phyloP scores from a whole-genome alignment of 805 yeast species.

The Starmerella ratchasimensis region DNA sequence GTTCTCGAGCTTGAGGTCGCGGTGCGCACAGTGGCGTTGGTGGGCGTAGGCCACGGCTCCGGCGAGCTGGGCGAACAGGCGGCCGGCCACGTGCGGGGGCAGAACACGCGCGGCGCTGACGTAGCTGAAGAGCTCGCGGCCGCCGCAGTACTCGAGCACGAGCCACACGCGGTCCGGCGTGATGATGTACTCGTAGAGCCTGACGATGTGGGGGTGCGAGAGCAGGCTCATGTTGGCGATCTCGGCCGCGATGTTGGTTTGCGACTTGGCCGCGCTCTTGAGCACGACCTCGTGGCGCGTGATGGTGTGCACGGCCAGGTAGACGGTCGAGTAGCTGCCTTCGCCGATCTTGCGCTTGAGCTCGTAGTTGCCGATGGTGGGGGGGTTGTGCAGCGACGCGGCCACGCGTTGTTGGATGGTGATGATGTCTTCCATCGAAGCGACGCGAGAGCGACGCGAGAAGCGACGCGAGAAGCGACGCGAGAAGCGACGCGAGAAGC shows the following conservation, averaged over 20 bases:
- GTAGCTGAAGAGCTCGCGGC: conserved; percentile 29
- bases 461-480: too few species aligned
- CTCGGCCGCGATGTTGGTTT: conserved; percentile 80
- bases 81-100: conserved; percentile 10
- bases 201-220: conserved; percentile 69
- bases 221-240: conserved; percentile 78
- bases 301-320: conserved; percentile 63
- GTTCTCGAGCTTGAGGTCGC: conserved; percentile 71
- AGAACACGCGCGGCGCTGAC: conserved; percentile 24
- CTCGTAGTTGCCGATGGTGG: conserved; percentile 59
- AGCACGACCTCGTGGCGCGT: conserved; percentile 66
- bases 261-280: conserved; percentile 62
- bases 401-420: conserved; percentile 14
- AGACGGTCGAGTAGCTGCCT: conserved; percentile 82
- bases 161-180: conserved; percentile 74
- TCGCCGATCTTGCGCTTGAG: conserved; percentile 69
- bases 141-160: conserved; percentile 74
- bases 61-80: conserved; percentile 37
- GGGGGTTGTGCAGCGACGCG: conserved; percentile 4
- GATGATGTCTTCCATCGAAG: conserved; percentile 12
- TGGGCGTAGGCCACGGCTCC: conserved; percentile 65
- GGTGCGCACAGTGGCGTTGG: conserved; percentile 60
- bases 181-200: conserved; percentile 70
- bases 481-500: too few species aligned
- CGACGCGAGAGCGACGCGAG: too few species aligned